These are phyloP conservation scores for Metschnikowia lachancei DNA, from an alignment of 805 yeast genomes.

Conservation along the genomic window DNA sequence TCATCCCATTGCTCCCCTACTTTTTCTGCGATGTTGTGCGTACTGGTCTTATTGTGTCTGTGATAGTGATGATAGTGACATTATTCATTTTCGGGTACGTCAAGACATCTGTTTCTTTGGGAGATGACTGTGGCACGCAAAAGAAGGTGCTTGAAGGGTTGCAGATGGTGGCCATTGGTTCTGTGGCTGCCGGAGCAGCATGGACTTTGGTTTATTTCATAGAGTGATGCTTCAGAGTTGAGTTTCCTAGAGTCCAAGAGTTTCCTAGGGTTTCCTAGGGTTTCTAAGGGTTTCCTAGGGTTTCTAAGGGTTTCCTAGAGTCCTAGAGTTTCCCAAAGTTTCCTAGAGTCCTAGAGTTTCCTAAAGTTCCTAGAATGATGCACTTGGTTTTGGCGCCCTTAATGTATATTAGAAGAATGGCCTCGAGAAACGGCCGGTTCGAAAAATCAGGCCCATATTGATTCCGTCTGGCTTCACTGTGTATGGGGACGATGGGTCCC, in stretches of 20 bases:
- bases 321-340: too few species aligned
- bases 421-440: slow-evolving; percentile 1
- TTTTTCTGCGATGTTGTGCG: slow-evolving; percentile 77
- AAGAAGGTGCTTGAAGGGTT: slow-evolving; percentile 74
- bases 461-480: neutral
- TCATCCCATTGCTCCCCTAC: slow-evolving; percentile 87
- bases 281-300: too few species aligned
- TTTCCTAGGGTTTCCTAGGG: too few species aligned
- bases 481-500: neutral
- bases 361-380: neutral
- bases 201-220: slow-evolving; percentile 85
- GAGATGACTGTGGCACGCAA: slow-evolving; percentile 61
- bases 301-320: too few species aligned
- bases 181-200: slow-evolving; percentile 97
- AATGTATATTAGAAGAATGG: slow-evolving; percentile 9
- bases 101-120: slow-evolving; percentile 83
- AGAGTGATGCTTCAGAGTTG: slow-evolving; percentile 44
- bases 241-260: too few species aligned
- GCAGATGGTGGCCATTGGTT: slow-evolving; percentile 93
- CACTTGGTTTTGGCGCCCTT: neutral
- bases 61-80: slow-evolving; percentile 78
- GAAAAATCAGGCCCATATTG: neutral
- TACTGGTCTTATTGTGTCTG: slow-evolving; percentile 71
- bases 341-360: too few species aligned
- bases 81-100: slow-evolving; percentile 82